Evolutionary conservation across 306 rosid genomes (phyloP).

Genomic region (Lathyrus sativus): DNA sequence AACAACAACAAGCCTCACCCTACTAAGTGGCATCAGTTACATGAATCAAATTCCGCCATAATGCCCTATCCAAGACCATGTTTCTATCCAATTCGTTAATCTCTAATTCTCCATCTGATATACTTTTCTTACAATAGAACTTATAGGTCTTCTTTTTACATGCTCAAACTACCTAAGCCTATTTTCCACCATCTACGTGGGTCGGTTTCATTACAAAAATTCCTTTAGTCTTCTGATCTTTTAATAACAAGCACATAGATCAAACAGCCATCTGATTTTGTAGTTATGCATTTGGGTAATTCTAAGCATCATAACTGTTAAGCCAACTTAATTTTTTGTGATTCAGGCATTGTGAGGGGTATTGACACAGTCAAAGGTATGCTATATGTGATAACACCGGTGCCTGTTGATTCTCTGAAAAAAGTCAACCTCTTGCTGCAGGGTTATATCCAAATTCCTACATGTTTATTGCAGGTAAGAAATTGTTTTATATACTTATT

Average conservation of each 20-base stretch:
- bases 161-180: no score
- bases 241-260: constrained; percentile 7
- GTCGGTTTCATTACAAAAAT: not conserved
- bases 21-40: no score
- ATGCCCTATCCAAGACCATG: no score
- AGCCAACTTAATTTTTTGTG: constrained; percentile 37
- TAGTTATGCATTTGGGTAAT: no score
- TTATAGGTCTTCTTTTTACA: no score
- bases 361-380: constrained; percentile 71
- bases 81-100: no score
- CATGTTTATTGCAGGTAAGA: constrained; percentile 79
- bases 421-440: constrained; percentile 76
- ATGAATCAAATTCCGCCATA: no score
- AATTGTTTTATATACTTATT: constrained; percentile 20
- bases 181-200: no score
- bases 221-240: not conserved
- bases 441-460: constrained; percentile 85
- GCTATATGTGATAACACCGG: constrained; percentile 82
- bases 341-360: constrained; percentile 88
- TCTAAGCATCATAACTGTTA: constrained; percentile 4
- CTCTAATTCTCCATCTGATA: no score
- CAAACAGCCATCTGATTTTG: not conserved
- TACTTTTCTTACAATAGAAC: no score
- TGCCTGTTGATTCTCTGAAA: constrained; percentile 69
- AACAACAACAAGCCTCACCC: no score